Conservation (phyloP, 176 grass and related monocot genomes). For the Zizania latifolia region DNA sequence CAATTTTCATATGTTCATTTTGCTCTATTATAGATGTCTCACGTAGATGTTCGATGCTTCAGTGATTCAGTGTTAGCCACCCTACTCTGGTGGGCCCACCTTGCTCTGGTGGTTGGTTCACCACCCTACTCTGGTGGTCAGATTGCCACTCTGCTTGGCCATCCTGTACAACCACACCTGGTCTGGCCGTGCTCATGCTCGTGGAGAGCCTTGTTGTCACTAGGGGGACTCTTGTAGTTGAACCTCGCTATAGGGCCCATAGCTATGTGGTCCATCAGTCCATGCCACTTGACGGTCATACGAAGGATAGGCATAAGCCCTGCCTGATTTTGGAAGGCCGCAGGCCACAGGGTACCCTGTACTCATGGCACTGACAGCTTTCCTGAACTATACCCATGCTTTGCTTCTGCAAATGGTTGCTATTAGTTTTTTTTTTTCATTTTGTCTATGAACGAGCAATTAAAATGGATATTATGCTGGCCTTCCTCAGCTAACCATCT, state of each 20-base stretch:
- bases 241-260: too few relatives aligned
- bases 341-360: neutral
- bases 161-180: too few relatives aligned
- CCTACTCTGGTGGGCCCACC: neutral
- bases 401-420: neutral
- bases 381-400: neutral
- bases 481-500: slow-evolving; percentile 2
- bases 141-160: neutral
- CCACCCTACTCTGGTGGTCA: neutral
- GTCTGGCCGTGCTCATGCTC: too few relatives aligned
- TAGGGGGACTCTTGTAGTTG: too few relatives aligned
- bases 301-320: too few relatives aligned
- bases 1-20: neutral
- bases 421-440: neutral
- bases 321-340: neutral
- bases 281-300: too few relatives aligned
- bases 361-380: neutral
- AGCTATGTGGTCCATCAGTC: too few relatives aligned
- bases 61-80: neutral
- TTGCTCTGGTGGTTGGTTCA: neutral
- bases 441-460: neutral
- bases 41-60: neutral
- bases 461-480: neutral
- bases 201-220: too few relatives aligned
- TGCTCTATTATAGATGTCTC: neutral